These are phyloP conservation scores for Afroboletus lepidellus DNA, from an alignment of 1,284 basidiomycete genomes.

Conservation along the genomic window DNA sequence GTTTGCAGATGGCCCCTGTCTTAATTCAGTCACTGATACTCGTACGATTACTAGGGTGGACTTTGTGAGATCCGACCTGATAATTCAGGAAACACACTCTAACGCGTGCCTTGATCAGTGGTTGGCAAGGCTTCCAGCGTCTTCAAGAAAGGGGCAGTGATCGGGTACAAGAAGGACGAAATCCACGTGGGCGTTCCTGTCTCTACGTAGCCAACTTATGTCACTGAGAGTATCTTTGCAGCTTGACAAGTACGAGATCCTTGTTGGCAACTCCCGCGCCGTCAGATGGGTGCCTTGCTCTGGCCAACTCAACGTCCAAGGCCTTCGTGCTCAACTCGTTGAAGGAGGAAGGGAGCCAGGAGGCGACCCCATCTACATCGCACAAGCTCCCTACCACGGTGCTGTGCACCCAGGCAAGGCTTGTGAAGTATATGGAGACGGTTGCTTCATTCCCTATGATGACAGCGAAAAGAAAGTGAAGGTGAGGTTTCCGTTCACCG, in stretches of 20 bases:
- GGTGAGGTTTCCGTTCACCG: conserved; percentile 15
- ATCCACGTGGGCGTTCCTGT: conserved; percentile 48
- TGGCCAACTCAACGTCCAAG: conserved; percentile 45
- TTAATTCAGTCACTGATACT: conserved; percentile 10
- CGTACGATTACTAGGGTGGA: conserved; percentile 41
- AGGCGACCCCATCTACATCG: conserved; percentile 60
- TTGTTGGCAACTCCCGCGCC: conserved; percentile 59
- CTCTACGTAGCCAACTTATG: background rate
- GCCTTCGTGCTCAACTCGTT: conserved; percentile 51
- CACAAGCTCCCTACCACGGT: conserved; percentile 51
- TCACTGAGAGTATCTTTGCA: conserved; percentile 26
- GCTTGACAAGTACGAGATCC: conserved; percentile 62
- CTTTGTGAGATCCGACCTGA: conserved; percentile 43
- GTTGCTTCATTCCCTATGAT: conserved; percentile 39
- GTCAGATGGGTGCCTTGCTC: conserved; percentile 56
- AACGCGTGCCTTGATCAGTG: conserved; percentile 39
- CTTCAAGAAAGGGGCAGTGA: conserved; percentile 58
- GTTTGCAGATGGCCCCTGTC: conserved; percentile 35
- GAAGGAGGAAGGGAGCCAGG: conserved; percentile 66
- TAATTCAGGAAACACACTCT: background rate
- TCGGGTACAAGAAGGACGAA: conserved; percentile 60
- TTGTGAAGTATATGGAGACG: conserved; percentile 49
- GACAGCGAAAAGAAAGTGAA: conserved; percentile 34
- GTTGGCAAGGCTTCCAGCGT: conserved; percentile 61
- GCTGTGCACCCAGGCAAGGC: conserved; percentile 64